phyloP scores from a whole-genome alignment of 768 basidiomycete genomes.

The Boletus tylopilopsis region DNA sequence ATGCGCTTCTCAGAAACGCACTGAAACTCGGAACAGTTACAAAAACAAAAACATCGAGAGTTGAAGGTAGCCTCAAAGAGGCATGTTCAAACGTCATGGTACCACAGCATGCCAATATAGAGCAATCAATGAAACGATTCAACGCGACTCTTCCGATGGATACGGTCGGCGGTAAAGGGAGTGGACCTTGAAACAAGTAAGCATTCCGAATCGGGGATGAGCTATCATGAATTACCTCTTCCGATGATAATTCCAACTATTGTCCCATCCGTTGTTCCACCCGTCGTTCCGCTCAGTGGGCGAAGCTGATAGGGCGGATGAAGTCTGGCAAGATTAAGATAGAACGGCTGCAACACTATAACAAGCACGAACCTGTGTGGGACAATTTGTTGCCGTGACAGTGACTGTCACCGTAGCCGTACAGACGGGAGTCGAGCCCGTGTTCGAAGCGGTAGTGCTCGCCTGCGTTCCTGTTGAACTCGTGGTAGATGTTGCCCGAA shows the following conservation, averaged over 20 bases:
- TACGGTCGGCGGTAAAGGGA: not conserved
- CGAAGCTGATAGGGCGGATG: not conserved
- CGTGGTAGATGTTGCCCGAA: not conserved
- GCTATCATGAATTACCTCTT: constrained; percentile 1
- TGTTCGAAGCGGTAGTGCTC: not conserved
- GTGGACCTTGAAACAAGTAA: constrained; percentile 4
- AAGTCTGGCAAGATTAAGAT: not conserved
- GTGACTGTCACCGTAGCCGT: constrained; percentile 14
- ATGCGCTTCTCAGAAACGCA: not conserved
- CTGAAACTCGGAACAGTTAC: not conserved
- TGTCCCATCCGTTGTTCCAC: not conserved
- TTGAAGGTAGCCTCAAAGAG: not conserved
- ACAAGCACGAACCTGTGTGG: constrained; percentile 11
- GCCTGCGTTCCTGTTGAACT: not conserved
- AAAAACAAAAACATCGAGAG: too few species aligned
- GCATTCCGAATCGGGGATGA: not conserved
- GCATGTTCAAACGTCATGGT: not conserved
- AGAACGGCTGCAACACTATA: too few species aligned
- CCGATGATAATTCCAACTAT: not conserved
- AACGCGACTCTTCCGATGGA: constrained; percentile 8
- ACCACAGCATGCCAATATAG: not conserved
- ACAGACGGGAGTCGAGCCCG: constrained; percentile 3
- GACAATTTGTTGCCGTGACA: constrained; percentile 9
- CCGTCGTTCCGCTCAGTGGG: not conserved
- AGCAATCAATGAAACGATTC: not conserved